A percentile compares a stretch with the other conserved stretches of the same genome.
Conservation (phyloP, 352 stramenopile genomes). For the Lagenidium sp. region DNA sequence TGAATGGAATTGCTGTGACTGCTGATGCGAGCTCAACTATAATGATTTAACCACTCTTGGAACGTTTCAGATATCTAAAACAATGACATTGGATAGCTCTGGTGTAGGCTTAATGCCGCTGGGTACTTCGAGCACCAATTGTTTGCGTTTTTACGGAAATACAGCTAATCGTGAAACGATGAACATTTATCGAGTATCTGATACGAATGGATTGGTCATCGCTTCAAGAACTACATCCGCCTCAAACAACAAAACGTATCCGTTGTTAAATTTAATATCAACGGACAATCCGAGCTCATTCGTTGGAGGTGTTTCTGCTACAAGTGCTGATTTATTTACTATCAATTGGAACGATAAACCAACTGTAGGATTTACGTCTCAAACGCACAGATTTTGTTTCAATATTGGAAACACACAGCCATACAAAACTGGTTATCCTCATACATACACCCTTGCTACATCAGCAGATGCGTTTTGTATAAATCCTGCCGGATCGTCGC, state of each 20-base stretch:
- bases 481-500: slow-evolving; percentile 1
- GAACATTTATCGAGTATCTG: slow-evolving; percentile 6
- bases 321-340: slow-evolving; percentile 3
- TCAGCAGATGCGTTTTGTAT: slow-evolving; percentile 2
- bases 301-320: slow-evolving; percentile 1
- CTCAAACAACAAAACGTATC: slow-evolving; percentile 3
- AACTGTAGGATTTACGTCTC: slow-evolving; percentile 1
- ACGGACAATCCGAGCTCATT: slow-evolving; percentile 2
- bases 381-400: slow-evolving; percentile 1
- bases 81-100: slow-evolving; percentile 1
- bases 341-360: slow-evolving; percentile 4
- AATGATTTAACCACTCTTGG: slow-evolving; percentile 3
- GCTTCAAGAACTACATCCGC: slow-evolving; percentile 3
- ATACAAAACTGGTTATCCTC: slow-evolving; percentile 1
- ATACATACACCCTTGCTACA: neutral
- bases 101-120: slow-evolving; percentile 1
- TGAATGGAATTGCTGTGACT: slow-evolving; percentile 1
- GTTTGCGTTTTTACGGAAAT: neutral
- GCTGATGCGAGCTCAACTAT: slow-evolving; percentile 1
- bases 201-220: slow-evolving; percentile 3
- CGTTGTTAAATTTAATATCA: slow-evolving; percentile 4
- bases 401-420: slow-evolving; percentile 1
- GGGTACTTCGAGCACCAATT: slow-evolving; percentile 1
- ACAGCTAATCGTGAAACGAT: slow-evolving; percentile 3
- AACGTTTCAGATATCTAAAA: slow-evolving; percentile 1